Percentiles rank a stretch among this genome's conserved stretches.
phyloP scores from a whole-genome alignment of 192 early-diverging fungal genomes.

The Gamsiella multidivaricata region DNA sequence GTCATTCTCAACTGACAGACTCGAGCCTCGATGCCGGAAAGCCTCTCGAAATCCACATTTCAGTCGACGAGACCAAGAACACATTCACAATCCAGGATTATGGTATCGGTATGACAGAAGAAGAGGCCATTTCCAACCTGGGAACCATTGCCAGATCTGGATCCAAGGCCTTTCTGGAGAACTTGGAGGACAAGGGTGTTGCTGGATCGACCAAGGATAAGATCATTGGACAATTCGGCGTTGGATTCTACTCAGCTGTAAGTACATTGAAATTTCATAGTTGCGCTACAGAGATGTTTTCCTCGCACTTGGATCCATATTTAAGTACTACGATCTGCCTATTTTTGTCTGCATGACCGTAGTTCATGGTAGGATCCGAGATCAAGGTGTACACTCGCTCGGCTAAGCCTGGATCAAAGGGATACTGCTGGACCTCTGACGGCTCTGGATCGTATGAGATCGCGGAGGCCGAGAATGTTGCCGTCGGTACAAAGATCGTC shows the following conservation, averaged over 20 bases:
- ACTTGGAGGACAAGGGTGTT: constrained; percentile 60
- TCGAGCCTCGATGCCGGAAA: constrained; percentile 55
- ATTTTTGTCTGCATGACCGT: constrained; percentile 1
- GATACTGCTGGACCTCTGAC: constrained; percentile 82
- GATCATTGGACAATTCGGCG: constrained; percentile 92
- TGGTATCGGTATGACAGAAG: constrained; percentile 85
- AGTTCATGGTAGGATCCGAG: constrained; percentile 83
- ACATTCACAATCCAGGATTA: constrained; percentile 76
- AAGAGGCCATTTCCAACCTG: constrained; percentile 77
- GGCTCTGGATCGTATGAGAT: constrained; percentile 81
- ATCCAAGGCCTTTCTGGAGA: constrained; percentile 81
- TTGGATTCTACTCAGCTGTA: constrained; percentile 70
- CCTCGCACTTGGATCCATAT: neutral
- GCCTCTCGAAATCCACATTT: constrained; percentile 69
- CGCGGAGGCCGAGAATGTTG: constrained; percentile 82
- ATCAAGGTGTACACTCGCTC: constrained; percentile 82
- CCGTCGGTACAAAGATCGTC: constrained; percentile 85
- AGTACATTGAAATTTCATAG: constrained; percentile 27
- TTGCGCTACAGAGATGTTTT: neutral
- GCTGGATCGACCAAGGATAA: constrained; percentile 63
- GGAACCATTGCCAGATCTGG: constrained; percentile 90
- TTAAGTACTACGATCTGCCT: neutral
- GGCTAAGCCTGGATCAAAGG: constrained; percentile 69
- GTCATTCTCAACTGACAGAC: constrained; percentile 61
- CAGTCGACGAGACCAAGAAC: constrained; percentile 60